These are phyloP conservation scores for Podospora australis DNA, from an alignment of 495 filamentous ascomycete species.

Conservation along the genomic window DNA sequence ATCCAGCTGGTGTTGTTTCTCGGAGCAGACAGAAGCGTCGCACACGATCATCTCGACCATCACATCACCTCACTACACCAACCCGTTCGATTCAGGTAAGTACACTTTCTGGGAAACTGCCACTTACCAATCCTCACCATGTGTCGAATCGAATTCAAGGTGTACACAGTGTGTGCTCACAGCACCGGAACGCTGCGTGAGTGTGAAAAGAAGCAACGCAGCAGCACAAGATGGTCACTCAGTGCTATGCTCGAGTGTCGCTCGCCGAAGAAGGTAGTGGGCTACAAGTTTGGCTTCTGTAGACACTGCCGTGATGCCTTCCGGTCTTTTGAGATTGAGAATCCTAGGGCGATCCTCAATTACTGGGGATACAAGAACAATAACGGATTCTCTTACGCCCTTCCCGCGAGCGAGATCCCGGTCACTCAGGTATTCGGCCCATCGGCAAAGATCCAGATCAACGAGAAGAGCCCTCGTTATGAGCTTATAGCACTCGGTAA, in stretches of 20 bases:
- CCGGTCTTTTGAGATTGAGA: not conserved
- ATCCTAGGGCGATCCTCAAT: slow-evolving; percentile 1
- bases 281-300: slow-evolving; percentile 12
- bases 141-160: slow-evolving; percentile 7
- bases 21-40: too few relatives aligned
- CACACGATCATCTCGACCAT: too few relatives aligned
- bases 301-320: slow-evolving; percentile 5
- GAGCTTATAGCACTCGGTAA: too few relatives aligned
- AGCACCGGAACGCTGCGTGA: not conserved
- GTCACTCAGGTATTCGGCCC: too few relatives aligned
- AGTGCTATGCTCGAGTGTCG: slow-evolving; percentile 2
- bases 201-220: not conserved
- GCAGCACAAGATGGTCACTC: too few relatives aligned
- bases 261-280: not conserved
- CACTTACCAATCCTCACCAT: slow-evolving; percentile 5
- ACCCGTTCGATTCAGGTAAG: not conserved
- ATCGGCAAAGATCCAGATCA: too few relatives aligned
- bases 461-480: too few relatives aligned
- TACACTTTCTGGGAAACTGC: not conserved
- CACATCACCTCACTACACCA: too few relatives aligned
- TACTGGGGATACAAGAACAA: slow-evolving; percentile 17
- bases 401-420: too few relatives aligned
- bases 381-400: not conserved
- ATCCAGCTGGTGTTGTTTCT: too few relatives aligned
- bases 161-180: slow-evolving; percentile 19